These are phyloP conservation scores for Ascochyta lentis DNA, from an alignment of 2,329 filamentous ascomycete species.

Conservation along the genomic window DNA sequence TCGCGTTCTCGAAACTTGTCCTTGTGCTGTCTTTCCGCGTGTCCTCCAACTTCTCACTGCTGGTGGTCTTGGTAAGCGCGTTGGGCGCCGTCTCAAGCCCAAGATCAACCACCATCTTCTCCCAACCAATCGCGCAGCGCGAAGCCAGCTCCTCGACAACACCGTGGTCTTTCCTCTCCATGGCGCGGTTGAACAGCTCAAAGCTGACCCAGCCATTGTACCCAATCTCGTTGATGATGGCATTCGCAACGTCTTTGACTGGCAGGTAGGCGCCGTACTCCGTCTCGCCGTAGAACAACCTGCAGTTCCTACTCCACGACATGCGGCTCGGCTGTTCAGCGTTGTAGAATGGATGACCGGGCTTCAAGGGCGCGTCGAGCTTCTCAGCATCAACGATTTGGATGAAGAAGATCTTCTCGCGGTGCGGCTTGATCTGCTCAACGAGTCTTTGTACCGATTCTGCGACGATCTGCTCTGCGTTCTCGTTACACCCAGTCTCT, in stretches of 20 bases:
- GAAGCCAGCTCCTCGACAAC: slow-evolving; percentile 63
- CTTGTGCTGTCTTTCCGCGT: slow-evolving; percentile 23
- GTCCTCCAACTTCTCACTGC: slow-evolving; percentile 2
- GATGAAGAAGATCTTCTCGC: slow-evolving; percentile 73
- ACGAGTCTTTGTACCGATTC: slow-evolving; percentile 64
- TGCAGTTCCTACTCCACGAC: slow-evolving; percentile 80
- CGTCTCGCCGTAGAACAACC: slow-evolving; percentile 71
- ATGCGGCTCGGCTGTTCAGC: slow-evolving; percentile 68
- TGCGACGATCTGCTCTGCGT: slow-evolving; percentile 63
- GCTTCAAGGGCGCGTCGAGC: slow-evolving; percentile 62
- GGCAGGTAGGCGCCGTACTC: slow-evolving; percentile 72
- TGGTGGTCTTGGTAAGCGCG: not conserved
- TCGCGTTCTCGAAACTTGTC: slow-evolving; percentile 15
- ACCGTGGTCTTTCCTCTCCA: slow-evolving; percentile 59
- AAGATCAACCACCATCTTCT: slow-evolving; percentile 54
- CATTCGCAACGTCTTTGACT: slow-evolving; percentile 64
- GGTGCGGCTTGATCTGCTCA: slow-evolving; percentile 58
- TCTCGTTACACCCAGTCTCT: slow-evolving; percentile 55
- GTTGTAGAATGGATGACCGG: slow-evolving; percentile 65
- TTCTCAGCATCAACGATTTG: slow-evolving; percentile 78
- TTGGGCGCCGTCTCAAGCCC: slow-evolving; percentile 22
- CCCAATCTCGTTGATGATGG: slow-evolving; percentile 68
- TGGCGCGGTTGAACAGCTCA: slow-evolving; percentile 70
- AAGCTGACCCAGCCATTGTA: slow-evolving; percentile 75
- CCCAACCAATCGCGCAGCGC: slow-evolving; percentile 60